Conservation (phyloP, 2,329 filamentous ascomycete genomes). For the Fusarium subglutinans region DNA sequence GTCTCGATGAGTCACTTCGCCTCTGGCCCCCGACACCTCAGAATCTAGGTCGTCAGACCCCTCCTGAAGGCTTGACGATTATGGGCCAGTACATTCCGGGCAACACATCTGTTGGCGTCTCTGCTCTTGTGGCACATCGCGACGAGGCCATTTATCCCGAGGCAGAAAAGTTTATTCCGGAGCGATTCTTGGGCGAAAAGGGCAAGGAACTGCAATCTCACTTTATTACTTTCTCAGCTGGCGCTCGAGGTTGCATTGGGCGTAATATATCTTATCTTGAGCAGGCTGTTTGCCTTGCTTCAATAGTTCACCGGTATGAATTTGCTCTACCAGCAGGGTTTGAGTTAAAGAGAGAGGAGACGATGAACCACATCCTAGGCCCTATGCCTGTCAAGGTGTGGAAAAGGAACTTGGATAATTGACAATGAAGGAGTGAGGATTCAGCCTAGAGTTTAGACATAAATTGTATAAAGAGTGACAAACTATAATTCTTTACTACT, state of each 20-base stretch:
- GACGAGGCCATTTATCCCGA: conserved; percentile 52
- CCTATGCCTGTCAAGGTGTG: neutral
- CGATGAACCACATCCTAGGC: neutral
- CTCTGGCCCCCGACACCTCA: conserved; percentile 44
- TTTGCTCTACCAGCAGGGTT: neutral
- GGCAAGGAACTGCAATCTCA: conserved; percentile 49
- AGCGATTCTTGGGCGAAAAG: conserved; percentile 53
- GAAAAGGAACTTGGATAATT: neutral
- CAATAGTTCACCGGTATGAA: conserved; percentile 52
- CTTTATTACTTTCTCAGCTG: conserved; percentile 54
- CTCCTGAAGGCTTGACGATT: conserved; percentile 41
- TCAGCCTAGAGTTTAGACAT: neutral
- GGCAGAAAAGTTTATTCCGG: conserved; percentile 50
- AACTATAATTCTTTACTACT: no score
- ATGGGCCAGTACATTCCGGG: conserved; percentile 46
- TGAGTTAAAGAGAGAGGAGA: neutral
- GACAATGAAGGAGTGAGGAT: neutral
- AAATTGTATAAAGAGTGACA: neutral
- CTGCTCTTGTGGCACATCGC: conserved; percentile 49
- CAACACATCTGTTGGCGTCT: conserved; percentile 52
- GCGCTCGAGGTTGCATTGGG: conserved; percentile 53
- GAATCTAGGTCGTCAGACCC: conserved; percentile 41
- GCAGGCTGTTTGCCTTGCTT: conserved; percentile 54
- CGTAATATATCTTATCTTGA: conserved; percentile 54
- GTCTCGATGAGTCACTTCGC: conserved; percentile 58